These are phyloP conservation scores for Cystobasidium ongulense DNA, from an alignment of 768 basidiomycete species.

Conservation along the genomic window DNA sequence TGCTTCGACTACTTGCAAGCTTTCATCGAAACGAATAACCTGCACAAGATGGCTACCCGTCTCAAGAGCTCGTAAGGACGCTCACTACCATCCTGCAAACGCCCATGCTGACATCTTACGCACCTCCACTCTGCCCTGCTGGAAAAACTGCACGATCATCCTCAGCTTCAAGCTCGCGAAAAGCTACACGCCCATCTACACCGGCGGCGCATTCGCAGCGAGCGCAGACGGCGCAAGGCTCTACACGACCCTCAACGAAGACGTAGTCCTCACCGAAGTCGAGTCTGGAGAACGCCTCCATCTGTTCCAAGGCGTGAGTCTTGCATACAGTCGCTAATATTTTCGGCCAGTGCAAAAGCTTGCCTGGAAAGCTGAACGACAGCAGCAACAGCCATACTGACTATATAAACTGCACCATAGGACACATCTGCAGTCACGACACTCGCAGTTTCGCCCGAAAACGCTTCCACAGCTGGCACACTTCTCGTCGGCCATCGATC, in stretches of 20 bases:
- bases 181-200: slow-evolving; percentile 49
- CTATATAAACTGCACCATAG: slow-evolving; percentile 47
- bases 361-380: background rate
- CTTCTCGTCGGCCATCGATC: slow-evolving; percentile 74
- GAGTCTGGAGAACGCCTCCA: slow-evolving; percentile 64
- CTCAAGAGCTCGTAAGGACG: slow-evolving; percentile 24
- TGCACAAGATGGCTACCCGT: slow-evolving; percentile 10
- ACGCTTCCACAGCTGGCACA: slow-evolving; percentile 44
- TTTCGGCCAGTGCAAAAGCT: background rate
- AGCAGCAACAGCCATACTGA: background rate
- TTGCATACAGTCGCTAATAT: background rate
- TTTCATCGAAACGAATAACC: background rate
- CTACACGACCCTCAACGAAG: slow-evolving; percentile 77
- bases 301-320: slow-evolving; percentile 71
- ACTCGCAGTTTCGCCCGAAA: slow-evolving; percentile 67
- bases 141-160: background rate
- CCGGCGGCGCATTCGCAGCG: slow-evolving; percentile 73
- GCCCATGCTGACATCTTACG: background rate
- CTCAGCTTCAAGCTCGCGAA: slow-evolving; percentile 37
- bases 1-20: background rate
- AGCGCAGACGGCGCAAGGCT: slow-evolving; percentile 69
- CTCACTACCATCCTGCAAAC: background rate
- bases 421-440: slow-evolving; percentile 77
- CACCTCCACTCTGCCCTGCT: background rate
- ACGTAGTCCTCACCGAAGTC: slow-evolving; percentile 75